Conservation (phyloP, 2,329 filamentous ascomycete species). For the Proliferodiscus dingleyae region DNA sequence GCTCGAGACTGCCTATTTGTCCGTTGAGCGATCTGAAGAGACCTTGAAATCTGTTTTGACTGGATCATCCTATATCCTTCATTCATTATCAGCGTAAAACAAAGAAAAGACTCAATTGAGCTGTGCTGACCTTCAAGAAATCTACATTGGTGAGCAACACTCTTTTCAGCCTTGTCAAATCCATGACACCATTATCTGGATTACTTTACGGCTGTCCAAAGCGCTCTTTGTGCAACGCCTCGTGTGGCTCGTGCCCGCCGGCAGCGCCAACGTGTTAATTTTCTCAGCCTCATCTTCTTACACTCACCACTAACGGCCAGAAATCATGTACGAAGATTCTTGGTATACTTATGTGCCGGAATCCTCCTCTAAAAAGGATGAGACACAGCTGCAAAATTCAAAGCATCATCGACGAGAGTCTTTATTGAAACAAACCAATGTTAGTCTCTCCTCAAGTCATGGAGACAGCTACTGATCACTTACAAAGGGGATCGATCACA, state of each 20-base stretch:
- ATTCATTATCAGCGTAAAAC: neutral
- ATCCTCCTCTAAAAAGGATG: conserved; percentile 46
- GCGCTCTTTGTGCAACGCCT: neutral
- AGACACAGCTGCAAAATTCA: conserved; percentile 39
- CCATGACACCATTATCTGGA: conserved; percentile 15
- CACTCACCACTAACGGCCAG: neutral
- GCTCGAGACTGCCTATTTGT: conserved; percentile 10
- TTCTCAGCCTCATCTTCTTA: conserved; percentile 10
- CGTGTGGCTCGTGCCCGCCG: neutral
- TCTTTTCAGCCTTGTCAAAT: conserved; percentile 16
- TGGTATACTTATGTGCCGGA: conserved; percentile 77
- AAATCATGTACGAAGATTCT: conserved; percentile 74
- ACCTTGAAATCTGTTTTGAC: conserved; percentile 13
- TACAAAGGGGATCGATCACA: conserved; percentile 46
- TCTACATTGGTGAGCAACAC: neutral
- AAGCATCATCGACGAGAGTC: conserved; percentile 65
- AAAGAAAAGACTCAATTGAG: neutral
- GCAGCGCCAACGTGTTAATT: conserved; percentile 2
- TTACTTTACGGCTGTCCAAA: neutral
- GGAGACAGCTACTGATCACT: conserved; percentile 31
- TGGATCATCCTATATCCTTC: conserved; percentile 19
- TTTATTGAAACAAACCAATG: conserved; percentile 62
- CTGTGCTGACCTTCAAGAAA: neutral
- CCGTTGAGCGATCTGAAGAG: conserved; percentile 12
- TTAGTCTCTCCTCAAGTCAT: conserved; percentile 37